Percentiles rank a stretch among this genome's conserved stretches.
These are phyloP conservation scores for Metschnikowia cubensis DNA, from an alignment of 805 yeast species.

Conservation along the genomic window DNA sequence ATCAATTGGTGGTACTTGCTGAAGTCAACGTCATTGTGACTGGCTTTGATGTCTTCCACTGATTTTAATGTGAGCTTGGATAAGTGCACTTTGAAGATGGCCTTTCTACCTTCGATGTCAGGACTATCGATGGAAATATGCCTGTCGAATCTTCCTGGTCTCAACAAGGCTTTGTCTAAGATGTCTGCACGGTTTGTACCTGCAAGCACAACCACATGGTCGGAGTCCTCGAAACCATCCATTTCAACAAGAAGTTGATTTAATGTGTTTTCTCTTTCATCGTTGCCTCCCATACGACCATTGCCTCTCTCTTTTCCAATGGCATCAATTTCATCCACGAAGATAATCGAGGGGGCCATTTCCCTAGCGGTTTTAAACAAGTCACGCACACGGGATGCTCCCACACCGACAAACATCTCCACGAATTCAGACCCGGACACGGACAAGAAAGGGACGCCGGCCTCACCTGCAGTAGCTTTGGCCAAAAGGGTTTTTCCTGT, in stretches of 20 bases:
- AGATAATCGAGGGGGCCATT: constrained; percentile 92
- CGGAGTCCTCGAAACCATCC: constrained; percentile 93
- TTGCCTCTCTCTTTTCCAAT: constrained; percentile 88
- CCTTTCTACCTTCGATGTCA: constrained; percentile 91
- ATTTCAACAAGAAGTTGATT: constrained; percentile 95
- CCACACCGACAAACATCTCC: constrained; percentile 99
- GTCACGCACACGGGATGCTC: constrained; percentile 97
- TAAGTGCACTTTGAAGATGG: constrained; percentile 85
- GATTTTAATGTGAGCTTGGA: constrained; percentile 55
- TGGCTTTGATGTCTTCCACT: constrained; percentile 36
- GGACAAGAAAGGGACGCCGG: constrained; percentile 93
- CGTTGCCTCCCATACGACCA: constrained; percentile 82
- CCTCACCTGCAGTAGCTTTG: constrained; percentile 99
- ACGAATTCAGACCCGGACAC: constrained; percentile 98
- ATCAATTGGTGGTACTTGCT: constrained; percentile 37
- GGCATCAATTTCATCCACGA: constrained; percentile 99
- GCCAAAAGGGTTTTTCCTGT: constrained; percentile 97
- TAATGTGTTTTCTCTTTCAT: constrained; percentile 93
- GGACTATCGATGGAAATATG: constrained; percentile 91
- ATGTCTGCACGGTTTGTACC: constrained; percentile 97
- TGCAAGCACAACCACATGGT: constrained; percentile 94
- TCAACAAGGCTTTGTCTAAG: constrained; percentile 83
- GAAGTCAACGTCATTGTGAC: constrained; percentile 37
- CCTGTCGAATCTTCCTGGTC: constrained; percentile 98
- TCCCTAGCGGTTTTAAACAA: constrained; percentile 88